These are phyloP conservation scores for Plenodomus biglobosus DNA, from an alignment of 2,329 filamentous ascomycete species.

Conservation along the genomic window DNA sequence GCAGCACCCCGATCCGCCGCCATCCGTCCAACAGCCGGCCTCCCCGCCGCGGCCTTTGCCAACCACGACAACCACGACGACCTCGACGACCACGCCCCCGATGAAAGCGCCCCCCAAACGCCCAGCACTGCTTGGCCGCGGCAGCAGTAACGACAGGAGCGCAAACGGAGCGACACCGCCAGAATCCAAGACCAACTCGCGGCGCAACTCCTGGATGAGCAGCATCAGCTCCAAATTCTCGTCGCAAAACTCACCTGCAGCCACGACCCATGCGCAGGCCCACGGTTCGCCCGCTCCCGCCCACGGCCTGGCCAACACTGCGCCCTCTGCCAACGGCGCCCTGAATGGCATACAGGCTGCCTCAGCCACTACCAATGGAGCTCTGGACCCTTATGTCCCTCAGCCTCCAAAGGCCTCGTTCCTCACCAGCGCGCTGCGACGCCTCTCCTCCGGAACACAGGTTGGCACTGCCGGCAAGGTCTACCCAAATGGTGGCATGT, in stretches of 20 bases:
- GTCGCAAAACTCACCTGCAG: slow-evolving; percentile 49
- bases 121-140: slow-evolving; percentile 48
- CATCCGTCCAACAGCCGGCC: slow-evolving; percentile 28
- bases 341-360: slow-evolving; percentile 45
- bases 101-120: slow-evolving; percentile 40
- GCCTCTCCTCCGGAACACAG: slow-evolving; percentile 66
- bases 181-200: slow-evolving; percentile 38
- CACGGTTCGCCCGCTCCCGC: slow-evolving; percentile 41
- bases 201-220: slow-evolving; percentile 86
- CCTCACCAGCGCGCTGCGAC: slow-evolving; percentile 76
- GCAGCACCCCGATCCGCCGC: slow-evolving; percentile 16
- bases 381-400: slow-evolving; percentile 65
- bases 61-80: slow-evolving; percentile 18
- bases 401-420: slow-evolving; percentile 77
- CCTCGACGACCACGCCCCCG: slow-evolving; percentile 22
- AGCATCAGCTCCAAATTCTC: slow-evolving; percentile 93
- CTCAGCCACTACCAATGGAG: slow-evolving; percentile 30
- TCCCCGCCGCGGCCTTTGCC: slow-evolving; percentile 24
- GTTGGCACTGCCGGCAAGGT: slow-evolving; percentile 53
- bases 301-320: slow-evolving; percentile 54
- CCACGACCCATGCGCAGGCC: slow-evolving; percentile 37
- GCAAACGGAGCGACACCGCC: slow-evolving; percentile 31
- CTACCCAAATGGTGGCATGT: slow-evolving; percentile 66
- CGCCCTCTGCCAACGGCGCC: slow-evolving; percentile 48
- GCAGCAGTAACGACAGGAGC: slow-evolving; percentile 44